Evolutionary conservation across 2,329 filamentous ascomycete species (phyloP).

Genomic region (Pyrenochaeta sp.): DNA sequence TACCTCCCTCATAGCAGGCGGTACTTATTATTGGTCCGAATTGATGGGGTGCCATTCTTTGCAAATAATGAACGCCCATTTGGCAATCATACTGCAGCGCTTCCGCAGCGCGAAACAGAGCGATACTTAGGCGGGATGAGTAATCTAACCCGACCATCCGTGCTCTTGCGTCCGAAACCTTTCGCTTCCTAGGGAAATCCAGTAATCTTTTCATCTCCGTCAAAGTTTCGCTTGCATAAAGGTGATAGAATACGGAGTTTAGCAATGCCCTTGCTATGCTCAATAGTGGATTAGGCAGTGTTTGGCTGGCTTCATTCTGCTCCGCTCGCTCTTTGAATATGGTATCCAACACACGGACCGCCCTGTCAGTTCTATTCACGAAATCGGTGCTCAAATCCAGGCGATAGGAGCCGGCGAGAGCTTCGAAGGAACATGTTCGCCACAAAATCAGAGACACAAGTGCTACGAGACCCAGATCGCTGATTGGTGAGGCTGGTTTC

Average conservation of each 20-base stretch:
- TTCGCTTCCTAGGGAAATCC: background rate
- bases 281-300: background rate
- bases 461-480: constrained; percentile 1
- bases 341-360: background rate
- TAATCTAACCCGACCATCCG: too few species aligned
- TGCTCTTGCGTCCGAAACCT: too few species aligned
- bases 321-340: background rate
- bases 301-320: too few species aligned
- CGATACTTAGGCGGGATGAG: too few species aligned
- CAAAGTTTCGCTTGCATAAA: constrained; percentile 4
- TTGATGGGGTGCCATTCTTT: too few species aligned
- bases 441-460: constrained; percentile 2
- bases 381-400: background rate
- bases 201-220: constrained; percentile 1
- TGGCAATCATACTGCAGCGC: too few species aligned
- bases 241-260: constrained; percentile 4
- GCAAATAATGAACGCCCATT: too few species aligned
- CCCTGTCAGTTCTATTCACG: background rate
- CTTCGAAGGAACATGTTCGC: constrained; percentile 4
- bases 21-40: too few species aligned
- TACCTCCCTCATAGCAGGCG: too few species aligned
- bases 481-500: background rate
- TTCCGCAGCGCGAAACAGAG: too few species aligned
- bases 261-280: background rate
- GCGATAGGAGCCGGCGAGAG: background rate